phyloP scores from a whole-genome alignment of 1,284 basidiomycete genomes.

The Ceratobasidium sp. region DNA sequence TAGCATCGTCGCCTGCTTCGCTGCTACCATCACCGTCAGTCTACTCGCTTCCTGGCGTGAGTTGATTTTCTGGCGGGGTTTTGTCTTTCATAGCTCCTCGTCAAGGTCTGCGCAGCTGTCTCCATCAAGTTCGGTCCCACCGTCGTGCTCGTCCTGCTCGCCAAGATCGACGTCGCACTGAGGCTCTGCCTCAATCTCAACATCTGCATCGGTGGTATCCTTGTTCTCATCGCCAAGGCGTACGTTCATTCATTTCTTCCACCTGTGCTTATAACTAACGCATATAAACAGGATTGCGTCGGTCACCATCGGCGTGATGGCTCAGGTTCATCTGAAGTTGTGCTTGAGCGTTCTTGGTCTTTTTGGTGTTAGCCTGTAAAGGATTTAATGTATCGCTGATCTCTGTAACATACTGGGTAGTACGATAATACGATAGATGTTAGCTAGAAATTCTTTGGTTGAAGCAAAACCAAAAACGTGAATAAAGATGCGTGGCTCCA shows the following conservation, averaged over 20 bases:
- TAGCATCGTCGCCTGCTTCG: constrained; percentile 27
- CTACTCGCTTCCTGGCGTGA: too few species aligned
- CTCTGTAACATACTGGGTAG: too few species aligned
- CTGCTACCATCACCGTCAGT: constrained; percentile 28
- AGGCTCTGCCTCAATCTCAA: constrained; percentile 23
- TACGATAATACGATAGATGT: too few species aligned
- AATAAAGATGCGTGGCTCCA: too few species aligned
- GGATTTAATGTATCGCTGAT: too few species aligned
- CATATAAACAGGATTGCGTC: background rate
- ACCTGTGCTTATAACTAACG: background rate
- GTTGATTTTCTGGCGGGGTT: too few species aligned
- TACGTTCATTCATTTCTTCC: background rate
- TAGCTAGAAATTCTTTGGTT: too few species aligned
- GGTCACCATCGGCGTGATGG: background rate
- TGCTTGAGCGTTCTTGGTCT: background rate
- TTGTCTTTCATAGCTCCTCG: too few species aligned
- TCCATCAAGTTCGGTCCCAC: constrained; percentile 16
- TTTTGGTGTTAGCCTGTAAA: too few species aligned
- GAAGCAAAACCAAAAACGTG: too few species aligned
- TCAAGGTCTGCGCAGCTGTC: constrained; percentile 7
- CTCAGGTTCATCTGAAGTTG: background rate
- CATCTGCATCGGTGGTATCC: constrained; percentile 33
- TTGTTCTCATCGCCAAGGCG: constrained; percentile 27
- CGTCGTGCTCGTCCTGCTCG: background rate
- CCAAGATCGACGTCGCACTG: constrained; percentile 26